A percentile compares a stretch with the other conserved stretches of the same genome.
Conservation (phyloP, 345 rosid genomes). For the Turnera subulata region DNA sequence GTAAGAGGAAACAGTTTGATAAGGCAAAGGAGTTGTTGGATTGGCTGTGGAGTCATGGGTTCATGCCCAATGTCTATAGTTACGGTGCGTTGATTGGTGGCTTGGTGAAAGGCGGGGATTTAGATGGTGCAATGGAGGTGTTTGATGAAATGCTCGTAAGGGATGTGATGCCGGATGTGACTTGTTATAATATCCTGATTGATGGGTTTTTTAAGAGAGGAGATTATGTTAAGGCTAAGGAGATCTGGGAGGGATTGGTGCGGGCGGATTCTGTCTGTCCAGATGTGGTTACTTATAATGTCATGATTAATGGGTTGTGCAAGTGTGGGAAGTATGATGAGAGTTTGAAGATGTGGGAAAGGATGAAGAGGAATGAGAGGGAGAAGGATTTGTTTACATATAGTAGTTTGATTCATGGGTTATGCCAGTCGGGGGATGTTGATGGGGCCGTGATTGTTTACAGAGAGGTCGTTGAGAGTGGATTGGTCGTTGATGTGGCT, state of each 20-base stretch:
- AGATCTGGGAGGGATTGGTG: slow-evolving; percentile 61
- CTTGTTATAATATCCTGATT: slow-evolving; percentile 70
- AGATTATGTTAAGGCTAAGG: slow-evolving; percentile 47
- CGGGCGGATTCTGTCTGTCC: slow-evolving; percentile 52
- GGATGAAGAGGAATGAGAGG: slow-evolving; percentile 65
- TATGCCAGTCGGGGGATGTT: slow-evolving; percentile 57
- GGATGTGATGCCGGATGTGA: slow-evolving; percentile 50
- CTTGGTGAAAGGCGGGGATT: slow-evolving; percentile 48
- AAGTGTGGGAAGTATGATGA: slow-evolving; percentile 65
- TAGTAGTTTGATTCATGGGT: slow-evolving; percentile 62
- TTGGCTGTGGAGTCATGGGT: slow-evolving; percentile 54
- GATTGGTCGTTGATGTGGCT: slow-evolving; percentile 53
- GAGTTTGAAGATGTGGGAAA: slow-evolving; percentile 67
- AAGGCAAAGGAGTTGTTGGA: slow-evolving; percentile 49
- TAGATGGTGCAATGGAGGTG: slow-evolving; percentile 51
- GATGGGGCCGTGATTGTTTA: slow-evolving; percentile 65
- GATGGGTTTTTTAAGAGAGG: slow-evolving; percentile 59
- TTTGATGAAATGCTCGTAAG: slow-evolving; percentile 77
- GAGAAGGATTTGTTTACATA: slow-evolving; percentile 61
- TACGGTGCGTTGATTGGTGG: slow-evolving; percentile 56
- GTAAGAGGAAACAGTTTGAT: slow-evolving; percentile 56
- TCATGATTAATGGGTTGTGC: slow-evolving; percentile 79
- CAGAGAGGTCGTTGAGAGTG: slow-evolving; percentile 55
- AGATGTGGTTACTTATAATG: slow-evolving; percentile 69
- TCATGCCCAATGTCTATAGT: slow-evolving; percentile 55